Evolutionary conservation across 108 stramenopile genomes (phyloP).

Genomic region (Nitzschia palea): DNA sequence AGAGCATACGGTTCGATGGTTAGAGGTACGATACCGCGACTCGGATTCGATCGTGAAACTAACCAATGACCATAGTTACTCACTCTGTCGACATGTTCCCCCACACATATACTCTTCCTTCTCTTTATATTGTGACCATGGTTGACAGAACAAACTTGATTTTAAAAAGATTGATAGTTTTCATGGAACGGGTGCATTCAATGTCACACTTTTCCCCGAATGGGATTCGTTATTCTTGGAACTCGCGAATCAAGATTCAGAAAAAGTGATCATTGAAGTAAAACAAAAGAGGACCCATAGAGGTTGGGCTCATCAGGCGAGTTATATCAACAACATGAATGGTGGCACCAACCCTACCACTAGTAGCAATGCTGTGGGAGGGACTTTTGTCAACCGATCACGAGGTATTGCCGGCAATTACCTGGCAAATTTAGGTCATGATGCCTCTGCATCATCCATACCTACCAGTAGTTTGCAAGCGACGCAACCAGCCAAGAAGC

Average conservation of each 20-base stretch:
- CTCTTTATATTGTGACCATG: background rate
- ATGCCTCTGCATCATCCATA: too few relatives aligned
- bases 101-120: background rate
- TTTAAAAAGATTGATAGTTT: slow-evolving; percentile 55
- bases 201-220: slow-evolving; percentile 51
- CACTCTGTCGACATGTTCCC: too few relatives aligned
- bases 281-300: slow-evolving; percentile 24
- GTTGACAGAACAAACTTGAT: slow-evolving; percentile 34
- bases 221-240: slow-evolving; percentile 76
- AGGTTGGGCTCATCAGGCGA: slow-evolving; percentile 55
- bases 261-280: slow-evolving; percentile 35
- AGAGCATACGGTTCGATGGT: slow-evolving; percentile 68
- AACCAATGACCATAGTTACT: too few relatives aligned
- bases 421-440: too few relatives aligned
- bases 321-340: slow-evolving; percentile 41
- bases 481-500: background rate
- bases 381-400: too few relatives aligned
- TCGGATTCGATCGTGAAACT: too few relatives aligned
- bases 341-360: background rate
- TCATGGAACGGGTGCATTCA: slow-evolving; percentile 82
- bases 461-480: too few relatives aligned
- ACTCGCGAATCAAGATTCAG: slow-evolving; percentile 50
- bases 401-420: too few relatives aligned
- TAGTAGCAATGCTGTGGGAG: background rate
- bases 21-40: slow-evolving; percentile 32